Evolutionary conservation across 176 grass and related monocot genomes (phyloP).

Genomic region (Poa pratensis): DNA sequence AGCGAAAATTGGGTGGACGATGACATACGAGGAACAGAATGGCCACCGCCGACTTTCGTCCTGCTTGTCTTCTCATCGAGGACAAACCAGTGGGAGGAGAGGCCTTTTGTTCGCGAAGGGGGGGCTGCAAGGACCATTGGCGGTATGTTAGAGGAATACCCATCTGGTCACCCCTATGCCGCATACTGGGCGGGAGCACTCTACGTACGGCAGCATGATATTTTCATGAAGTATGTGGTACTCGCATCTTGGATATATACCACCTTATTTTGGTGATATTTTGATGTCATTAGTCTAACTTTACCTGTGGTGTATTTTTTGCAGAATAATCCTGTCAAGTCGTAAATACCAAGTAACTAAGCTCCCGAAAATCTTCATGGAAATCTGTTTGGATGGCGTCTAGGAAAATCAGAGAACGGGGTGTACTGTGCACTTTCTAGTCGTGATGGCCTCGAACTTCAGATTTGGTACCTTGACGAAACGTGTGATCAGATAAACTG

Average conservation of each 20-base stretch:
- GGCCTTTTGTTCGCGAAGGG: background rate
- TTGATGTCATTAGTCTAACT: background rate
- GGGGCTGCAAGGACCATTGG: background rate
- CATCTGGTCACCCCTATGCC: background rate
- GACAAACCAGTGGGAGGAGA: background rate
- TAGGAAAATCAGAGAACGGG: background rate
- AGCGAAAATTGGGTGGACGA: background rate
- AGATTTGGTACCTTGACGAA: background rate
- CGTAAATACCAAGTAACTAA: background rate
- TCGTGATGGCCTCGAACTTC: background rate
- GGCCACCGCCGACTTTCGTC: background rate
- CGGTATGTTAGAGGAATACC: background rate
- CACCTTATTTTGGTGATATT: background rate
- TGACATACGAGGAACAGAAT: background rate
- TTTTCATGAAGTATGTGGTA: background rate
- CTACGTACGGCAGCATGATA: background rate
- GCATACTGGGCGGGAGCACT: background rate
- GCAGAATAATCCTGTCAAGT: background rate
- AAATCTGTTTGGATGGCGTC: background rate
- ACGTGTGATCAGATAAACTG: background rate
- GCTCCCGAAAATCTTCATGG: background rate
- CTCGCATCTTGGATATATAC: background rate
- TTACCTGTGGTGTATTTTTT: background rate
- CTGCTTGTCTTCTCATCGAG: background rate
- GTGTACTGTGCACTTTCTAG: background rate